Evolutionary conservation across 768 basidiomycete species (phyloP).

Genomic region (Astraeus odoratus): DNA sequence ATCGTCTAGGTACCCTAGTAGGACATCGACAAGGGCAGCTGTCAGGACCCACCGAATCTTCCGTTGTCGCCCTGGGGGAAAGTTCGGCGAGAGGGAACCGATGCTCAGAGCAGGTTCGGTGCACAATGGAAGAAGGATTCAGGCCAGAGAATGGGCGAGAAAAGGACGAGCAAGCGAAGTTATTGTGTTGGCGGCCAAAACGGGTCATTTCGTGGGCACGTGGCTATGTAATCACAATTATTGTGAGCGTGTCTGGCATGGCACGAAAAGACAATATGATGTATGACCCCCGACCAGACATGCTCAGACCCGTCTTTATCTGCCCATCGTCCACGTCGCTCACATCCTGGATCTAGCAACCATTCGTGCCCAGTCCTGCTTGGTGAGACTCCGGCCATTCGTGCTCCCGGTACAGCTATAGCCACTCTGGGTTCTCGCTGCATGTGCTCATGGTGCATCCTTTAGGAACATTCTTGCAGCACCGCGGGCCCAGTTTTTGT

Average conservation of each 20-base stretch:
- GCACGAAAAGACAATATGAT: background rate
- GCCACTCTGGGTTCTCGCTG: constrained; percentile 4
- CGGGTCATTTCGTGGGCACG: background rate
- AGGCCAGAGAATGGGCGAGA: too few relatives aligned
- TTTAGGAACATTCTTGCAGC: constrained; percentile 4
- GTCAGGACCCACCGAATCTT: too few relatives aligned
- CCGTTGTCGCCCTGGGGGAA: too few relatives aligned
- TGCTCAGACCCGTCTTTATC: constrained; percentile 2
- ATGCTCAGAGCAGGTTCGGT: too few relatives aligned
- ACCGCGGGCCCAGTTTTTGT: background rate
- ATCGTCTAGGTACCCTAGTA: too few relatives aligned
- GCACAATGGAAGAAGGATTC: too few relatives aligned
- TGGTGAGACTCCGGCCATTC: background rate
- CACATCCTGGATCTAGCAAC: background rate
- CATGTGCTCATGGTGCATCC: constrained; percentile 4
- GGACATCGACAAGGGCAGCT: too few relatives aligned
- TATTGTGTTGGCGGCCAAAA: background rate
- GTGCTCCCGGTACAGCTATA: constrained; percentile 1
- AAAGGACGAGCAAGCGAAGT: too few relatives aligned
- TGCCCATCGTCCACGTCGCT: constrained; percentile 1
- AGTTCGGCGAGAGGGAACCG: too few relatives aligned
- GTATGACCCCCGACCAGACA: background rate
- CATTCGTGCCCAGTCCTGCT: constrained; percentile 1
- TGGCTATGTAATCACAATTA: constrained; percentile 24
- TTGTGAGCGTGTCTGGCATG: background rate